phyloP scores from a whole-genome alignment of 768 basidiomycete species.

The Lentinus brumalis region DNA sequence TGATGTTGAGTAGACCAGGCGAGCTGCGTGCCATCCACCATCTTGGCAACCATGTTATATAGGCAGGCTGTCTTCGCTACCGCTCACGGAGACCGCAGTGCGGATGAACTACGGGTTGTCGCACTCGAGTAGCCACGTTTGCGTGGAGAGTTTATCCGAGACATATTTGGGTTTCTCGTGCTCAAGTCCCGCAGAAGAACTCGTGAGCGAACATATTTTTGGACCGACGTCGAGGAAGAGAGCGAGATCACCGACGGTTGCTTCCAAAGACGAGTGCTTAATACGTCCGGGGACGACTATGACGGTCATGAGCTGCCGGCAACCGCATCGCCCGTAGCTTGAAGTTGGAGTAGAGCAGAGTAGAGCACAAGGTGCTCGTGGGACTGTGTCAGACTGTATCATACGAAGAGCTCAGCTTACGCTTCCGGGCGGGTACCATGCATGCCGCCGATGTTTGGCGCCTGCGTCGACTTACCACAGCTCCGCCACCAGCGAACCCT shows the following conservation, averaged over 20 bases:
- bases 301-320: not conserved
- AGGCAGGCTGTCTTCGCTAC: not conserved
- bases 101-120: slow-evolving; percentile 19
- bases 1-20: slow-evolving; percentile 7
- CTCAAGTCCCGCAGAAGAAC: not conserved
- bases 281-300: not conserved
- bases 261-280: not conserved
- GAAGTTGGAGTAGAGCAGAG: not conserved
- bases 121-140: not conserved
- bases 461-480: not conserved
- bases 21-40: not conserved
- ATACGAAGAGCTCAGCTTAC: no score
- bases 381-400: not conserved
- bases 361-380: not conserved
- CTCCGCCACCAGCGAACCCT: not conserved
- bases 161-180: not conserved
- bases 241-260: not conserved
- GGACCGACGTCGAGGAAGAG: not conserved
- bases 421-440: no score
- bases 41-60: slow-evolving; percentile 8
- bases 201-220: slow-evolving; percentile 11
- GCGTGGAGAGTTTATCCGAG: slow-evolving; percentile 16
- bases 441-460: no score
- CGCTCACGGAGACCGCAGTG: not conserved
- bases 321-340: no score